A percentile compares a stretch with the other conserved stretches of the same genome.
Conservation (phyloP, 164 flowering plant species). For the Magnolia changhungtana region DNA sequence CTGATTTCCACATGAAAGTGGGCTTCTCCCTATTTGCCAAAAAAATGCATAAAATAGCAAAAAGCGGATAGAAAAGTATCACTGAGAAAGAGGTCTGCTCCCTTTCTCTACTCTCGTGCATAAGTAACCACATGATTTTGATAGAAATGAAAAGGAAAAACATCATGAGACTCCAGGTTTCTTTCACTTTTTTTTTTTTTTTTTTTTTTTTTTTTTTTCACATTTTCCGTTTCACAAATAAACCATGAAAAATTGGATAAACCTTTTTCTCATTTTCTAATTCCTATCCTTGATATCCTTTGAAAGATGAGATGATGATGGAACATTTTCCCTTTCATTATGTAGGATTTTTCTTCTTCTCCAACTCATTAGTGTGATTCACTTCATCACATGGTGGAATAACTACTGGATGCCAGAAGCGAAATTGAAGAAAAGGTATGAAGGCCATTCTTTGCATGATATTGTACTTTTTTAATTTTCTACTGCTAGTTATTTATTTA, state of each 20-base stretch:
- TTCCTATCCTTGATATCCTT: background rate
- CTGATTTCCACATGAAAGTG: background rate
- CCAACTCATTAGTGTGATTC: constrained; percentile 87
- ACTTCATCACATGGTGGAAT: constrained; percentile 85
- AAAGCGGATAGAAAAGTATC: too few species aligned
- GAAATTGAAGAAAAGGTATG: constrained; percentile 45
- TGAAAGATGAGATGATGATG: background rate
- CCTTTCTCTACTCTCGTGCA: too few species aligned
- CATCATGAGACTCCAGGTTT: background rate
- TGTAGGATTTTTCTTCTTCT: constrained; percentile 75
- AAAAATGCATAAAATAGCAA: too few species aligned
- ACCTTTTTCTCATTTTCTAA: background rate
- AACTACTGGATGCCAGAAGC: constrained; percentile 78
- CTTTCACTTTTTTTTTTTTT: background rate
- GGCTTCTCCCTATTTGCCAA: background rate
- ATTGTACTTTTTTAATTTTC: background rate
- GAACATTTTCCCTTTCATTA: background rate
- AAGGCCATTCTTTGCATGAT: background rate
- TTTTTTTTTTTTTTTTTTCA: too few species aligned
- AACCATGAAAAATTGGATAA: too few species aligned
- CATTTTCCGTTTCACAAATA: too few species aligned
- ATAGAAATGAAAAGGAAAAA: background rate
- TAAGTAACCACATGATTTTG: background rate
- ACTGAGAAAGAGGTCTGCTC: too few species aligned
- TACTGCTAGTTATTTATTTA: background rate